A percentile compares a stretch with the other conserved stretches of the same genome.
Evolutionary conservation across 352 stramenopile species (phyloP).

Genomic region (Phytophthora nicotianae): DNA sequence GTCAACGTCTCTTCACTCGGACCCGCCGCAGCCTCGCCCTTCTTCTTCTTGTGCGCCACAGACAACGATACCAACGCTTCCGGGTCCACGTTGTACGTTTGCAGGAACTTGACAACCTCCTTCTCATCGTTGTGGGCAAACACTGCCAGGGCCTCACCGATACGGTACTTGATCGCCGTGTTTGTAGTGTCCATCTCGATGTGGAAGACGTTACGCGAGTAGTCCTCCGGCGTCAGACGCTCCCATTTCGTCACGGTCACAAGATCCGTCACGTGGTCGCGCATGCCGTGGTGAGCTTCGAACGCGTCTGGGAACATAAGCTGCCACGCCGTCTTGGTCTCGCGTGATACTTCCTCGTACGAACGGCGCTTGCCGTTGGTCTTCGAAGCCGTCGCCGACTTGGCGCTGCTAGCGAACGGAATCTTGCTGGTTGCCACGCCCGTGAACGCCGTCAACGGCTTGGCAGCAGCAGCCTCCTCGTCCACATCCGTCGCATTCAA

Average conservation of each 20-base stretch:
- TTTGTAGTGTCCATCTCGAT: slow-evolving; percentile 86
- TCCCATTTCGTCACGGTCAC: slow-evolving; percentile 81
- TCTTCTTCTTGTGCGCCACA: slow-evolving; percentile 65
- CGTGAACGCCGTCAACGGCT: slow-evolving; percentile 33
- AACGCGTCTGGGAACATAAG: slow-evolving; percentile 71
- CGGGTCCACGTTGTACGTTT: slow-evolving; percentile 66
- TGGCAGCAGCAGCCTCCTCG: slow-evolving; percentile 16
- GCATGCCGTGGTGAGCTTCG: slow-evolving; percentile 51
- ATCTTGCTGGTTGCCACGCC: slow-evolving; percentile 64
- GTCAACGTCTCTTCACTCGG: slow-evolving; percentile 70
- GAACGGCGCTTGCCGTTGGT: slow-evolving; percentile 46
- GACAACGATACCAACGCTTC: slow-evolving; percentile 74
- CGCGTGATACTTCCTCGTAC: slow-evolving; percentile 45
- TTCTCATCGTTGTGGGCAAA: slow-evolving; percentile 86
- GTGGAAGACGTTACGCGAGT: slow-evolving; percentile 89
- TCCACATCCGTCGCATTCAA: slow-evolving; percentile 30
- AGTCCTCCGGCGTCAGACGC: slow-evolving; percentile 78
- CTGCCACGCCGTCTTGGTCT: slow-evolving; percentile 71
- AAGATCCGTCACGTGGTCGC: slow-evolving; percentile 74
- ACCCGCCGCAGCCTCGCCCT: slow-evolving; percentile 26
- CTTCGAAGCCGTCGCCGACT: slow-evolving; percentile 28
- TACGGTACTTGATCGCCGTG: slow-evolving; percentile 83
- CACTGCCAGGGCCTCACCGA: slow-evolving; percentile 83
- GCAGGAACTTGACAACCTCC: slow-evolving; percentile 74
- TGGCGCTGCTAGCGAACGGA: slow-evolving; percentile 21